Evolutionary conservation across 2,329 filamentous ascomycete species (phyloP).

Genomic region (Aureobasidium subglaciale): DNA sequence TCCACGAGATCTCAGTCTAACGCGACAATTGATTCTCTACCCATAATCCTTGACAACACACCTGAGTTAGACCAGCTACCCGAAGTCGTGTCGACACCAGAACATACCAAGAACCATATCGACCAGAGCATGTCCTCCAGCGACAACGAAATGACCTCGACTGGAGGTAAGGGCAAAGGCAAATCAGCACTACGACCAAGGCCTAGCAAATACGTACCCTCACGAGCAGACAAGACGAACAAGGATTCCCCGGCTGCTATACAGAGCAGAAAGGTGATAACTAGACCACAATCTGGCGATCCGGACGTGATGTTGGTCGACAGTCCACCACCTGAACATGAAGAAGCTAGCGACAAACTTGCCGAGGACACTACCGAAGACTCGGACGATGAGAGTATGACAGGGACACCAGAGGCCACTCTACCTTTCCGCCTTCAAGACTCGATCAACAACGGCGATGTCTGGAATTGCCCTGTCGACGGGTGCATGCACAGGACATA

Average conservation of each 20-base stretch:
- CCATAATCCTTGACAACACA: background rate
- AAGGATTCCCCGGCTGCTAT: background rate
- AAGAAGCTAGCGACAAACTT: conserved; percentile 13
- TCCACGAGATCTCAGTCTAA: conserved; percentile 7
- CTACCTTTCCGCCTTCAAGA: background rate
- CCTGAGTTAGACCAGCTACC: background rate
- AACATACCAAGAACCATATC: background rate
- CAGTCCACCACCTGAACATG: conserved; percentile 3
- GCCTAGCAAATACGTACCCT: conserved; percentile 22
- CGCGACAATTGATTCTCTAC: background rate
- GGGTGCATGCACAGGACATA: conserved; percentile 60
- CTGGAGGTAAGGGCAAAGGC: conserved; percentile 23
- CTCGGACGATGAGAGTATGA: background rate
- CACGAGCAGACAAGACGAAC: background rate
- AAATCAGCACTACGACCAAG: conserved; percentile 29
- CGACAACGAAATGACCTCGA: background rate
- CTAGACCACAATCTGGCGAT: conserved; percentile 23
- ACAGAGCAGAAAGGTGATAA: background rate
- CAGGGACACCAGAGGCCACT: background rate
- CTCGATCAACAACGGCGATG: conserved; percentile 33
- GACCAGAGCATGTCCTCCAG: background rate
- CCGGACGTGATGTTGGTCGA: conserved; percentile 28
- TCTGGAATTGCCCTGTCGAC: conserved; percentile 60
- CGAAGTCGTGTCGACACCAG: background rate
- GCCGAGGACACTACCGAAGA: conserved; percentile 1